Evolutionary conservation across 352 stramenopile species (phyloP), one percentile per base, ranked within the genome.

Genomic region (Sclerospora graminicola): DNA sequence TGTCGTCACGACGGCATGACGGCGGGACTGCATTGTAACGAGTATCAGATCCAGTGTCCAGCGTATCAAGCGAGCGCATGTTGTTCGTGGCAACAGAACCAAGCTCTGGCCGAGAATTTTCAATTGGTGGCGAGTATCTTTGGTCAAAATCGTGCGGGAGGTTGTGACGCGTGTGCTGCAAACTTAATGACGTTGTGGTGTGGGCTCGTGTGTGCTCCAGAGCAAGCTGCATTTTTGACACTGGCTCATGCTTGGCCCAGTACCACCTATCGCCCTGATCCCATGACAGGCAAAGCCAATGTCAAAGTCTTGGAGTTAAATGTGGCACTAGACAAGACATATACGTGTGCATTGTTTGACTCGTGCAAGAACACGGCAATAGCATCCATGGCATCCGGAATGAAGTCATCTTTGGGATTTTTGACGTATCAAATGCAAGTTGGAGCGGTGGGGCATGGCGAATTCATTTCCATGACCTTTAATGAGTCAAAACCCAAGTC

Each of bases 61-160:
- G 75, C 82, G 29, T 94, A 93, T 60, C 66, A 67, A 28, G 60
- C 74, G 40, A 45, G 56, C 0, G 78, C 81, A 4, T 95, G 84
- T 55, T 95, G 84, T 56, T 85, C 79, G 37, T 95, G 84, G 84
- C 80, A 95, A 54, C 84, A 95, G 62, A 95, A 95, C 51, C 78
- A 88, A 37, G 80, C 65, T 1, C 68, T 95, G 52, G 84, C 81
- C 21, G 65, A 90, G 51, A 94, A 94, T 53, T 91, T 91, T 45
- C 78, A 84, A 61, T 52, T 91, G 8, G 21, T 91, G 11, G 66
- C 69, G 29, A 71, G 48, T 18, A 60, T 87, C 18, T 91, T 91
- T 54, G 76, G 66, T 16, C 63, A 67, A 42, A 82, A 84, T 45
- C 67, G 48, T n/a, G 60, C 57, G 1, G 79, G 79, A 29, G 79